Conservation (phyloP, 495 filamentous ascomycete species). For the Clohesyomyces aquaticus region DNA sequence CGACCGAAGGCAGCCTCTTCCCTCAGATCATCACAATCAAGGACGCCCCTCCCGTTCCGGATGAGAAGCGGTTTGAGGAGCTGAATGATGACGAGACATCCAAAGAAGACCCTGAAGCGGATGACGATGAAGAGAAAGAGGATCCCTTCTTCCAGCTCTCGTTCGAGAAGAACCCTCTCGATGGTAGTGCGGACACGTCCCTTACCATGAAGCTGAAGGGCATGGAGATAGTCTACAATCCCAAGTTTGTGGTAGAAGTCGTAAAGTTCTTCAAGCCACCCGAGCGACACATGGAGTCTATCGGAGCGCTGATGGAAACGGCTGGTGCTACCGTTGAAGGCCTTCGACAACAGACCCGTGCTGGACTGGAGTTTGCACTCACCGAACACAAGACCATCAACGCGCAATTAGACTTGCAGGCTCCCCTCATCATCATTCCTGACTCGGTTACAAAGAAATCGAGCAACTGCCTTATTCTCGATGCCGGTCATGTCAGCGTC, state of each 20-base stretch:
- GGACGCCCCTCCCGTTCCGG: constrained; percentile 65
- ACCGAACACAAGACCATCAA: constrained; percentile 98
- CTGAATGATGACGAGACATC: constrained; percentile 53
- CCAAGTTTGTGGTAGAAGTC: constrained; percentile 84
- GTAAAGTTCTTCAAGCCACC: constrained; percentile 95
- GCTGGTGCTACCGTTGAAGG: constrained; percentile 95
- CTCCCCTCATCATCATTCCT: constrained; percentile 92
- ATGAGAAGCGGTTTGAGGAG: constrained; percentile 62
- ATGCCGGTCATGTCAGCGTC: constrained; percentile 93
- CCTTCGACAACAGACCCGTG: constrained; percentile 89
- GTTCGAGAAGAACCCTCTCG: constrained; percentile 92
- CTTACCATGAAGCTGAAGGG: constrained; percentile 90
- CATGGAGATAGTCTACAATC: constrained; percentile 96
- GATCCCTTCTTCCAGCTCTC: constrained; percentile 87
- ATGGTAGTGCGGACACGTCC: constrained; percentile 86
- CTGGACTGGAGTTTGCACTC: constrained; percentile 92
- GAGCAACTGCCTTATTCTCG: constrained; percentile 86
- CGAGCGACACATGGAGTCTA: constrained; percentile 97
- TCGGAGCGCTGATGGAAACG: constrained; percentile 88
- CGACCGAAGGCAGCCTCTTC: constrained; percentile 84
- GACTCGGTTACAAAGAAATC: constrained; percentile 82
- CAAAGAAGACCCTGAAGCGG: constrained; percentile 46
- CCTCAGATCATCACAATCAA: constrained; percentile 95
- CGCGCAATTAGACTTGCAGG: constrained; percentile 91
- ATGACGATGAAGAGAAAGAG: constrained; percentile 55